These are phyloP conservation scores for Kalmusia sp. DNA, from an alignment of 2,329 filamentous ascomycete species.

Conservation along the genomic window DNA sequence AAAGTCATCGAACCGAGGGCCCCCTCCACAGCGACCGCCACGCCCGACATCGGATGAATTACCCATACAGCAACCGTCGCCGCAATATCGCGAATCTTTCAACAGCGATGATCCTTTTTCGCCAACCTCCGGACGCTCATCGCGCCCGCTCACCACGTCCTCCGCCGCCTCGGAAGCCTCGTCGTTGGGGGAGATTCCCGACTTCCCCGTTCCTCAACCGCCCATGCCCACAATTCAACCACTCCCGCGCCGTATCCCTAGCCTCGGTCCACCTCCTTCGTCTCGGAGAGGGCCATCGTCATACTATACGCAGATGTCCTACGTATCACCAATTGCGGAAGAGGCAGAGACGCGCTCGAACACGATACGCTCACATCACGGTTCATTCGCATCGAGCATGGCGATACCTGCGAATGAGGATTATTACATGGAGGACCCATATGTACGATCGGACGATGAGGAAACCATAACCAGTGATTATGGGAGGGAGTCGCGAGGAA, in stretches of 20 bases:
- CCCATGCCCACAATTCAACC: conserved; percentile 44
- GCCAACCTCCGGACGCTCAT: conserved; percentile 32
- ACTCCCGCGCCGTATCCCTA: conserved; percentile 46
- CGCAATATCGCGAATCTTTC: conserved; percentile 32
- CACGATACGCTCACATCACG: conserved; percentile 48
- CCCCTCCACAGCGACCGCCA: conserved; percentile 51
- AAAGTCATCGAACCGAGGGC: conserved; percentile 40
- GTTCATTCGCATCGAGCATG: conserved; percentile 57
- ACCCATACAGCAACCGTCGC: conserved; percentile 38
- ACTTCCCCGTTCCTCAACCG: conserved; percentile 48
- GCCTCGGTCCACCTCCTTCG: conserved; percentile 57
- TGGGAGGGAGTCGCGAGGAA: conserved; percentile 34
- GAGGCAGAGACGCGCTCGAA: conserved; percentile 55
- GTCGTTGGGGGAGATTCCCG: conserved; percentile 50
- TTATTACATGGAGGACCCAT: conserved; percentile 49
- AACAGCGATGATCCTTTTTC: conserved; percentile 44
- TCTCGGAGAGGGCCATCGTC: conserved; percentile 55
- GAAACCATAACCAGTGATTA: conserved; percentile 44
- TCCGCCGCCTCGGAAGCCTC: conserved; percentile 48
- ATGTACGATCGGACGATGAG: conserved; percentile 46
- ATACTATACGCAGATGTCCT: conserved; percentile 57
- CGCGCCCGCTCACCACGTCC: conserved; percentile 46
- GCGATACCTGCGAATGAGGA: conserved; percentile 54
- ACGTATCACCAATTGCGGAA: conserved; percentile 58
- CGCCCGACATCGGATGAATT: conserved; percentile 47